Evolutionary conservation across 768 basidiomycete genomes (phyloP).

Genomic region (Chalciporus pseudorubinellus): DNA sequence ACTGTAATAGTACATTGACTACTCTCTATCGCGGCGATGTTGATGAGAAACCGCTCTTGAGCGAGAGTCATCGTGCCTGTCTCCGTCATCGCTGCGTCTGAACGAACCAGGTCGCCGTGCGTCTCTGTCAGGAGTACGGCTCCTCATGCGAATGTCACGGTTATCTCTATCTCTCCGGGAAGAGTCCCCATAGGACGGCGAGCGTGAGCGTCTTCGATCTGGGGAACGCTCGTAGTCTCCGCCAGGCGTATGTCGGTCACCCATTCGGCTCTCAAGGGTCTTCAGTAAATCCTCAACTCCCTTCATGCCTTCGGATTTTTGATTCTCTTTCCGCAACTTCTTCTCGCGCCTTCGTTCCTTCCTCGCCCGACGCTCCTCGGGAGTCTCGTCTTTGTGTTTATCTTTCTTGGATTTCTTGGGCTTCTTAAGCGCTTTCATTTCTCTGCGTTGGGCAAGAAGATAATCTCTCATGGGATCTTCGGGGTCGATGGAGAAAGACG

Average conservation of each 20-base stretch:
- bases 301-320: constrained; percentile 58
- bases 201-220: constrained; percentile 13
- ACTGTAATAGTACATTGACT: not conserved
- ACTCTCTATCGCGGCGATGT: constrained; percentile 2
- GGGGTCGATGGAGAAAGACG: constrained; percentile 74
- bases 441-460: constrained; percentile 69
- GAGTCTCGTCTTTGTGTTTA: constrained; percentile 73
- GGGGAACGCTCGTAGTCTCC: constrained; percentile 11
- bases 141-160: constrained; percentile 14
- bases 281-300: constrained; percentile 68
- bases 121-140: constrained; percentile 18
- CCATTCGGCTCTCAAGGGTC: constrained; percentile 33
- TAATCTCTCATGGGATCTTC: constrained; percentile 99
- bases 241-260: constrained; percentile 10
- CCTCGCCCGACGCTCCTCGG: constrained; percentile 70
- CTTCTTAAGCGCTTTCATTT: constrained; percentile 65
- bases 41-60: not conserved
- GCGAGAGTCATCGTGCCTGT: constrained; percentile 6
- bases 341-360: constrained; percentile 75
- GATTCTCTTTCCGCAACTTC: constrained; percentile 49
- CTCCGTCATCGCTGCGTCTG: constrained; percentile 1
- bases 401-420: constrained; percentile 59
- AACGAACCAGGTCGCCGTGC: constrained; percentile 3
- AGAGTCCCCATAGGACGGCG: constrained; percentile 9
- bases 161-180: not conserved